Evolutionary conservation across 129 eudicot genomes (phyloP).

Genomic region (Saussurea involucrata): DNA sequence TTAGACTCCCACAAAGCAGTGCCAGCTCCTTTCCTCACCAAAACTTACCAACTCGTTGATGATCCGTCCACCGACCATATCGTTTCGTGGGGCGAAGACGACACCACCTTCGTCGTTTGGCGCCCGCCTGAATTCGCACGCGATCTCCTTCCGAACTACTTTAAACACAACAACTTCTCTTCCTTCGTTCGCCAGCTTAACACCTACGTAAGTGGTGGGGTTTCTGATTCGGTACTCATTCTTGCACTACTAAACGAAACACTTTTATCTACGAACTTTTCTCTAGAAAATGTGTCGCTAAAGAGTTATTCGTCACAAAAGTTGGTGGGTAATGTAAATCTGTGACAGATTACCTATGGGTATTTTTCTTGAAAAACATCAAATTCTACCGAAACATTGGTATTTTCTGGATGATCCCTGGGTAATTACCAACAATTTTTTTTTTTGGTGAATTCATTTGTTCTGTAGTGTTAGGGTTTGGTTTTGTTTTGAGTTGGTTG

Average conservation of each 20-base stretch:
- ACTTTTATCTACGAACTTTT: too few relatives aligned
- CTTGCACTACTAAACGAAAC: too few relatives aligned
- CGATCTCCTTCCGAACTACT: slow-evolving; percentile 90
- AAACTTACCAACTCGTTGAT: slow-evolving; percentile 85
- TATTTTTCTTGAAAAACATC: too few relatives aligned
- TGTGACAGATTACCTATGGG: too few relatives aligned
- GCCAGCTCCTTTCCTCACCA: slow-evolving; percentile 87
- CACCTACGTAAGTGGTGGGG: slow-evolving; percentile 61
- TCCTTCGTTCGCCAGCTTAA: slow-evolving; percentile 95
- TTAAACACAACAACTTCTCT: slow-evolving; percentile 94
- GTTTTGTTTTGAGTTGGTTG: not conserved
- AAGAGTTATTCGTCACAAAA: too few relatives aligned
- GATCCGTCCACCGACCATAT: slow-evolving; percentile 86
- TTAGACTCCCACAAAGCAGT: slow-evolving; percentile 84
- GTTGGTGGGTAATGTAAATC: too few relatives aligned
- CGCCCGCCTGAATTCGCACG: slow-evolving; percentile 98
- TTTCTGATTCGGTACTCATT: not conserved
- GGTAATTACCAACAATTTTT: too few relatives aligned
- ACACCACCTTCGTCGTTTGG: slow-evolving; percentile 93
- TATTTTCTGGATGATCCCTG: too few relatives aligned
- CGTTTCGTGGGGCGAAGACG: slow-evolving; percentile 97
- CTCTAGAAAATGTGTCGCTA: too few relatives aligned
- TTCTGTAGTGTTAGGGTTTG: too few relatives aligned
- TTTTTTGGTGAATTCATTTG: too few relatives aligned
- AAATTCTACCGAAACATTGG: too few relatives aligned